Base-by-base conservation (phyloP, 2,329 filamentous ascomycete genomes). In the Colletotrichum tropicale region DNA sequence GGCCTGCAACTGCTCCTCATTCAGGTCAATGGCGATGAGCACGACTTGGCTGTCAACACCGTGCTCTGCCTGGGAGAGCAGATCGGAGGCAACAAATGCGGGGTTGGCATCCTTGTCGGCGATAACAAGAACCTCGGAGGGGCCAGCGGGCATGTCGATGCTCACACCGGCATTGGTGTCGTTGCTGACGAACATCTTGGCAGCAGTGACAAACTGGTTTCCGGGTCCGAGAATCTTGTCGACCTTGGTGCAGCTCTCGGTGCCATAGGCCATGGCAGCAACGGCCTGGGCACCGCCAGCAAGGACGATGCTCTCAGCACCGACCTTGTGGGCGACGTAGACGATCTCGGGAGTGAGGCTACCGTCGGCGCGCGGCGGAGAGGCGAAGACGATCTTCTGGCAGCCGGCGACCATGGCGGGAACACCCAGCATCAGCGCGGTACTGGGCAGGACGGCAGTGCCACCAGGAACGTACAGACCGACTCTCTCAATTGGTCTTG, bases 151-250 rank as follows among this genome's bases (percentile, higher is more conserved):
- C 97, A 99, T 99, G 83, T 99, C 97, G 81, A 99, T 99, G 85
- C 95, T 94, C 55, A 98, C 96, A 26, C 95, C 94, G 15, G 97
- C 97, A 76, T 96, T 98, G 60, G 97, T 98, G 83, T 99, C 97
- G 85, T 99, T 99, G 85, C 94, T 95, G 58, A 99, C 97, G 80
- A 96, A 91, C 97, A 99, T 99, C 91, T 99, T 99, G 68, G 95
- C 97, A 1, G 97, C 97, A 0, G 97, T 99, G 55, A 99, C 97
- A 82, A 98, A 99, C 85, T 98, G 97, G 86, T 99, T 99, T 43
- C 97, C 97, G 4, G 97, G 97, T 1, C 97, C 97, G 15, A 98
- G 92, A 80, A 99, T 98, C 91, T 99, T 99, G 89, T 99, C 97
- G 9, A 99, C 97, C 88, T 99, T 99, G 84, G 89, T 95, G 66